Conservation (phyloP, 225 moss, liverwort and hornwort species). For the Asterella californica region DNA sequence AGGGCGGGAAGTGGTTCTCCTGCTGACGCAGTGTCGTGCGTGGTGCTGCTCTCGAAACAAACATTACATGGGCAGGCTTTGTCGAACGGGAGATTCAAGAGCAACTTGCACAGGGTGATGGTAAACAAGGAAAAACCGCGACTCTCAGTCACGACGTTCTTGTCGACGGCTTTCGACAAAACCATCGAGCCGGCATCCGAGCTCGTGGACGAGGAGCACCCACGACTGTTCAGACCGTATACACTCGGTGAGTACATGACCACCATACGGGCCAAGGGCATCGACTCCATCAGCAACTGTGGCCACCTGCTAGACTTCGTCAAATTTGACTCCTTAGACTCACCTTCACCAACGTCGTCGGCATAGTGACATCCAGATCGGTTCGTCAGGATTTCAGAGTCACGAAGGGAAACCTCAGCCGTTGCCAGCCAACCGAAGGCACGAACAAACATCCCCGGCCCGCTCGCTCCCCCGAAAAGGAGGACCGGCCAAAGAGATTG, state of each 20-base stretch:
- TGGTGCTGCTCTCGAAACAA: neutral
- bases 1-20: neutral
- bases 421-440: too few species aligned
- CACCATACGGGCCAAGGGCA: neutral
- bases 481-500: too few species aligned
- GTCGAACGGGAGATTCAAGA: conserved; percentile 59
- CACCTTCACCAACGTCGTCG: neutral
- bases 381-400: too few species aligned
- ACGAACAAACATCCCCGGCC: too few species aligned
- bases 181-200: conserved; percentile 46
- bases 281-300: neutral
- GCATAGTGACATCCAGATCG: too few species aligned
- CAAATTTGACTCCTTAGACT: neutral
- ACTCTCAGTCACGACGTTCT: conserved; percentile 54
- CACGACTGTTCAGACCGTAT: conserved; percentile 56
- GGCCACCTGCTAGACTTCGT: conserved; percentile 18
- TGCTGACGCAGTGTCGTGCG: neutral
- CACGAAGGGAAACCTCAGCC: too few species aligned
- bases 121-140: conserved; percentile 58
- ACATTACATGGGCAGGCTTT: conserved; percentile 35
- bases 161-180: conserved; percentile 46
- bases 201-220: conserved; percentile 40
- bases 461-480: too few species aligned
- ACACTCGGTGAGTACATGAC: conserved; percentile 53
- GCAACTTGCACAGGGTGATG: conserved; percentile 55